These are phyloP conservation scores for Sporothrix brunneoviolacea DNA, from an alignment of 2,329 filamentous ascomycete species.

Conservation along the genomic window DNA sequence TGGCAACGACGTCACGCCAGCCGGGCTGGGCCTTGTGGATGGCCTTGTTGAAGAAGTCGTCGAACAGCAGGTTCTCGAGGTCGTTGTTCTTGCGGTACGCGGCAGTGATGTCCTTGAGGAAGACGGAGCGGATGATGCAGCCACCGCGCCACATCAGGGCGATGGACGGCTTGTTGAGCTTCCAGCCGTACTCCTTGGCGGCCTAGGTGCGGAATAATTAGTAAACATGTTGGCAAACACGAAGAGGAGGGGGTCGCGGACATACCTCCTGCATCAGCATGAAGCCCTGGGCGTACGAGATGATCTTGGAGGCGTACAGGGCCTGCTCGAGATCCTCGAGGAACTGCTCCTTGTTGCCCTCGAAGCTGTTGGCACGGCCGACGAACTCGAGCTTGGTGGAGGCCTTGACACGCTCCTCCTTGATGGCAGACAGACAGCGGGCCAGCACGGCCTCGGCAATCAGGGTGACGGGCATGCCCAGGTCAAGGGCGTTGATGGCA, in stretches of 20 bases:
- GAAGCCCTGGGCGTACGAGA: conserved; percentile 99
- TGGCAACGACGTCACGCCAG: conserved; percentile 86
- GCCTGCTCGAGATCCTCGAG: conserved; percentile 97
- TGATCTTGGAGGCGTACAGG: conserved; percentile 98
- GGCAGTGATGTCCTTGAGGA: conserved; percentile 98
- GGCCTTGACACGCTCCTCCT: conserved; percentile 83
- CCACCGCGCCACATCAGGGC: conserved; percentile 99
- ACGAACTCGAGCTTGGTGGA: conserved; percentile 66
- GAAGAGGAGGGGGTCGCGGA: conserved; percentile 14
- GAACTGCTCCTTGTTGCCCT: conserved; percentile 88
- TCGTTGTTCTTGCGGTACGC: conserved; percentile 93
- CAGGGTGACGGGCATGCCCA: conserved; percentile 96
- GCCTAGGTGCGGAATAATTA: conserved; percentile 46
- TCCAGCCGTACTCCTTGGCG: conserved; percentile 93
- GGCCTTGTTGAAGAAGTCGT: conserved; percentile 99
- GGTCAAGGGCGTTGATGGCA: conserved; percentile 95
- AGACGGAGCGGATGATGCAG: conserved; percentile 99
- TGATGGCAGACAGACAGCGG: conserved; percentile 89
- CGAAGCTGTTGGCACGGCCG: conserved; percentile 72
- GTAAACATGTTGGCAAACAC: neutral
- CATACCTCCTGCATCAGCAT: conserved; percentile 98
- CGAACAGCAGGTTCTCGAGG: conserved; percentile 96
- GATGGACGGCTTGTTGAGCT: conserved; percentile 99
- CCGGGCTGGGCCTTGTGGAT: conserved; percentile 93
- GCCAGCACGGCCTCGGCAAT: conserved; percentile 96